These are phyloP conservation scores for Elasticomyces elasticus DNA, from an alignment of 495 filamentous ascomycete species.

Conservation along the genomic window DNA sequence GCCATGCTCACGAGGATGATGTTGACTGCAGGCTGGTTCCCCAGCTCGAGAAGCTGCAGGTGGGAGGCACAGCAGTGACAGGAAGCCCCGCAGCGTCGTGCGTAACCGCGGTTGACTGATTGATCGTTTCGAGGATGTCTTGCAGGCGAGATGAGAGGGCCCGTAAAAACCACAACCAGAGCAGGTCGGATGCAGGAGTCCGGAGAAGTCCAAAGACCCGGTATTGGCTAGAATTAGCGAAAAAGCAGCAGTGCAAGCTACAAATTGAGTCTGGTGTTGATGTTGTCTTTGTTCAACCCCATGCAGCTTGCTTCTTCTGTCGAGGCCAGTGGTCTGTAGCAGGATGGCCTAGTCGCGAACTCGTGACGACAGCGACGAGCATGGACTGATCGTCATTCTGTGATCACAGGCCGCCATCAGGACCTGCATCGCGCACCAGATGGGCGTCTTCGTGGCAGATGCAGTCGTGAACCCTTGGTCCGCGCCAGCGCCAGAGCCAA, in stretches of 20 bases:
- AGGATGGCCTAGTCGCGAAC: background rate
- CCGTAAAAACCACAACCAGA: background rate
- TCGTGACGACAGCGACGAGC: background rate
- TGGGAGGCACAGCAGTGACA: background rate
- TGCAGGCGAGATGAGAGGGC: constrained; percentile 2
- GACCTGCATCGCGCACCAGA: background rate
- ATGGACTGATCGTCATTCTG: background rate
- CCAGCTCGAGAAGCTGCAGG: background rate
- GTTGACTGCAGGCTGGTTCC: background rate
- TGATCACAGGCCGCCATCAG: background rate
- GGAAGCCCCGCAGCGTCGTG: too few species aligned
- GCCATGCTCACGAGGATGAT: background rate
- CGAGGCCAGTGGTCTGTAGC: background rate
- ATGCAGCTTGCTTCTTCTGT: background rate
- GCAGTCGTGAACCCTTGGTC: constrained; percentile 1
- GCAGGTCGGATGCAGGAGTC: too few species aligned
- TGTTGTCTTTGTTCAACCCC: background rate
- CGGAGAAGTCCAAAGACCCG: constrained; percentile 5
- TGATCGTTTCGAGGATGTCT: background rate
- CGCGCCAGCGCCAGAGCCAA: background rate
- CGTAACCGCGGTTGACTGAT: background rate
- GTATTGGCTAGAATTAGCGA: constrained; percentile 5
- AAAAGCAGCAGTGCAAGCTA: background rate
- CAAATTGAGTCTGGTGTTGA: background rate
- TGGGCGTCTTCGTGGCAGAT: background rate